Percentiles rank a stretch among this genome's conserved stretches.
Evolutionary conservation across 768 basidiomycete species (phyloP).

Genomic region (Lactarius quietus): DNA sequence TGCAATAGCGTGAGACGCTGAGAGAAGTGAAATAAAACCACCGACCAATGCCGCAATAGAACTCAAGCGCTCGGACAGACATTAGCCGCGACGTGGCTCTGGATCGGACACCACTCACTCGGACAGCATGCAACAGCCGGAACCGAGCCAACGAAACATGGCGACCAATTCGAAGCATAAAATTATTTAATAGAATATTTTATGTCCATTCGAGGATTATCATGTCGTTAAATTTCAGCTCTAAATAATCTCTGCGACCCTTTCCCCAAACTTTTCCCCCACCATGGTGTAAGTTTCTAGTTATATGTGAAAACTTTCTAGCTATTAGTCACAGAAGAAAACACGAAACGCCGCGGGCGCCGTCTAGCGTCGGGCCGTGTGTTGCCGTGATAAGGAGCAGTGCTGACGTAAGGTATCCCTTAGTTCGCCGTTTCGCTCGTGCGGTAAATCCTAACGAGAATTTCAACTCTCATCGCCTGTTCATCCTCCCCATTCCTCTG

Average conservation of each 20-base stretch:
- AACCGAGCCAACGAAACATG: too few species aligned
- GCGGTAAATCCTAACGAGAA: slow-evolving; percentile 5
- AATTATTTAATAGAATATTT: too few species aligned
- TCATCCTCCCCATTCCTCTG: background rate
- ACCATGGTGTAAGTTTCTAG: too few species aligned
- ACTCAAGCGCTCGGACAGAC: slow-evolving; percentile 45
- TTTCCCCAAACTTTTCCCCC: too few species aligned
- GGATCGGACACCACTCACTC: background rate
- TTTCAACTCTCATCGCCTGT: slow-evolving; percentile 17
- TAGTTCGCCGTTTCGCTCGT: slow-evolving; percentile 8
- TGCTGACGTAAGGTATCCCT: slow-evolving; percentile 7
- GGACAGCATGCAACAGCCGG: too few species aligned
- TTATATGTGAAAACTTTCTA: too few species aligned
- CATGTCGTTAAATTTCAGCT: background rate
- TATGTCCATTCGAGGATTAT: too few species aligned
- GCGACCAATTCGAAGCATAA: too few species aligned
- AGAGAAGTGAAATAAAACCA: background rate
- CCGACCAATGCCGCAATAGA: slow-evolving; percentile 78
- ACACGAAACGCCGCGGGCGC: background rate
- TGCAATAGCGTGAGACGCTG: background rate
- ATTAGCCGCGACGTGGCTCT: background rate
- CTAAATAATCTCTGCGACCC: too few species aligned
- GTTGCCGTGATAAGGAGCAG: slow-evolving; percentile 8
- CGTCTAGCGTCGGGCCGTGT: background rate
- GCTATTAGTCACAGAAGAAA: too few species aligned